Evolutionary conservation across 2,329 filamentous ascomycete species (phyloP), one percentile per base, ranked within the genome.

Genomic region (Neonectria magnoliae): DNA sequence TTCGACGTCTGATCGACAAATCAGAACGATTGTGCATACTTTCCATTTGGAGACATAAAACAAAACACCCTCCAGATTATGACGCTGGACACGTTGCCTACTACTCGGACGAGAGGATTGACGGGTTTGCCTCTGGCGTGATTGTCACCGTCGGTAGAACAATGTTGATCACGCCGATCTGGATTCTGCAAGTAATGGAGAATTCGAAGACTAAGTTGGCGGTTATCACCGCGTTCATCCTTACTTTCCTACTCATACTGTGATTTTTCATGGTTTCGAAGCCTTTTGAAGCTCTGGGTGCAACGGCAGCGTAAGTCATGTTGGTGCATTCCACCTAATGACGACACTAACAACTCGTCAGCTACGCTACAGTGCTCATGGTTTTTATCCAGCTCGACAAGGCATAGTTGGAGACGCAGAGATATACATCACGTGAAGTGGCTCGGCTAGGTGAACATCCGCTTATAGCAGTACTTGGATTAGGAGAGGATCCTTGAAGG

Each of bases 151-250:
- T 77, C 7, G 78, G 76, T 0, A 55, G 70, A 1, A 57, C 54
- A 1, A 76, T 80, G 72, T 68, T 79, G 10, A 67, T 80, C 27
- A 68, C 70, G 1, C 78, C 77, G 1, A 70, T 79, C 8, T 80
- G 75, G 77, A 72, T 76, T 6, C 64, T 80, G 8, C 60, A 73
- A 27, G 62, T 58, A 0, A 33, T 75, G 22, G 41, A 60, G 6
- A 44, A 31, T 16, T 16, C 65, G n/a, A 48, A 51, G 2, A 41
- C n/a, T 8, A 78, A 77, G 54, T 51, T 79, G 8, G 68, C 44
- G 1, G 68, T 77, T 5, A 80, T 79, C 22, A 78, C 78, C 0
- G 33, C 65, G 1, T 79, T 78, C 52, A 64, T 78, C 1, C 44
- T 65, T 20, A 7, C 58, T 2, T 70, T 71, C 16, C 38, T 70